phyloP scores from a whole-genome alignment of 495 filamentous ascomycete genomes.

The Penicillium bovifimosum region DNA sequence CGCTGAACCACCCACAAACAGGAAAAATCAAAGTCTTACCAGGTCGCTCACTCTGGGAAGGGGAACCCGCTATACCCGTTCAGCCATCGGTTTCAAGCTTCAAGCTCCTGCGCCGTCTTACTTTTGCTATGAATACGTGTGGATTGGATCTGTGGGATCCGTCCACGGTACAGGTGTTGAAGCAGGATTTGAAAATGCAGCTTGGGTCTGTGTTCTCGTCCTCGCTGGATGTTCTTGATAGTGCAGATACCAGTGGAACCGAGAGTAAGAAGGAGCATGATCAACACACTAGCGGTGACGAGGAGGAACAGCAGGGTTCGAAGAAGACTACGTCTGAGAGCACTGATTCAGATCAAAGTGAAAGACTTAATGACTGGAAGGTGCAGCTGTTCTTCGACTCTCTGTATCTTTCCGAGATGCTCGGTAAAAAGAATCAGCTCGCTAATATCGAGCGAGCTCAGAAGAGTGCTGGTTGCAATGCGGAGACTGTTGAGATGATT shows the following conservation, averaged over 20 bases:
- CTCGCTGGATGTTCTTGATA: slow-evolving; percentile 20
- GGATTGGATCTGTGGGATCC: slow-evolving; percentile 84
- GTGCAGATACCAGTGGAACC: neutral
- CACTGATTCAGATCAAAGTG: neutral
- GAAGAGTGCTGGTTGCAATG: slow-evolving; percentile 41
- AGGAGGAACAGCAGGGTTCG: neutral
- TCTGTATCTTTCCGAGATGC: slow-evolving; percentile 54
- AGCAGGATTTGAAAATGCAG: slow-evolving; percentile 43
- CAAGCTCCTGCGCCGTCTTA: slow-evolving; percentile 62
- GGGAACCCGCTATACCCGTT: slow-evolving; percentile 66
- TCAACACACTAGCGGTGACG: neutral
- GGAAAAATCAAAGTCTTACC: slow-evolving; percentile 22
- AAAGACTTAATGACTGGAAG: slow-evolving; percentile 45
- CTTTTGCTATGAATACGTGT: slow-evolving; percentile 57
- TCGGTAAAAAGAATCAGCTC: slow-evolving; percentile 37
- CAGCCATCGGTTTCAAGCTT: slow-evolving; percentile 77
- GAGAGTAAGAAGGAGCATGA: slow-evolving; percentile 3
- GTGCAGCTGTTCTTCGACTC: slow-evolving; percentile 79
- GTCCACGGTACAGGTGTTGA: slow-evolving; percentile 58
- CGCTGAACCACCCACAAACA: slow-evolving; percentile 3
- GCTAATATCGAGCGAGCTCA: slow-evolving; percentile 41
- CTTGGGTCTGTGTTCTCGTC: slow-evolving; percentile 18
- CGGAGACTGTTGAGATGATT: slow-evolving; percentile 42
- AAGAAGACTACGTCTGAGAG: neutral
- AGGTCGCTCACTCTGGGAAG: slow-evolving; percentile 69